A percentile compares a stretch with the other conserved stretches of the same genome.
Evolutionary conservation across 305 asterid species (phyloP).

Genomic region (Ilex paraguariensis): DNA sequence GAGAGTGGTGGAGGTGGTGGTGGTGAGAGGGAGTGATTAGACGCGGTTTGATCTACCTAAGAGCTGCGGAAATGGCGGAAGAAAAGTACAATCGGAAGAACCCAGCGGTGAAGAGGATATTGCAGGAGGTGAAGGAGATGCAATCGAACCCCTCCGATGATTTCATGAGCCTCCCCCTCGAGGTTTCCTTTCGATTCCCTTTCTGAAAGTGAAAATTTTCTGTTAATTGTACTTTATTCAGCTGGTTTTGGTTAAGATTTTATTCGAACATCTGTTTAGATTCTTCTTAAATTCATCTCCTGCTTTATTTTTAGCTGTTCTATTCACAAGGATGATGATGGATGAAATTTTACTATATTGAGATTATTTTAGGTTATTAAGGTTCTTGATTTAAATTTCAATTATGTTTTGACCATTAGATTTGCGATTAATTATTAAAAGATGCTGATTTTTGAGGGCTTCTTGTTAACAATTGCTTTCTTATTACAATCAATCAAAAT

Average conservation of each 20-base stretch:
- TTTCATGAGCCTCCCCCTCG: constrained; percentile 92
- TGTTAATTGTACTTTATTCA: too few species aligned
- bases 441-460: too few species aligned
- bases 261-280: background rate
- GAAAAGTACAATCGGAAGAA: constrained; percentile 84
- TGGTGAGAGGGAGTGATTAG: constrained; percentile 6
- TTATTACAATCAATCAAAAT: too few species aligned
- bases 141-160: constrained; percentile 92
- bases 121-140: constrained; percentile 96
- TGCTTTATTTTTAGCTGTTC: background rate
- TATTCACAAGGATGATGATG: too few species aligned
- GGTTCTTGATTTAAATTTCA: too few species aligned
- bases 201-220: too few species aligned
- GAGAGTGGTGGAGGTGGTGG: background rate
- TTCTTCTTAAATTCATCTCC: background rate
- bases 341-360: too few species aligned
- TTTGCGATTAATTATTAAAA: too few species aligned
- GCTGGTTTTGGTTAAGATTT: background rate
- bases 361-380: too few species aligned
- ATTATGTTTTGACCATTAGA: too few species aligned
- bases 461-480: too few species aligned
- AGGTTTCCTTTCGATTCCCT: constrained; percentile 37
- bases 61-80: constrained; percentile 43
- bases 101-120: constrained; percentile 92
- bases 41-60: constrained; percentile 23